phyloP scores from a whole-genome alignment of 768 basidiomycete species.

The Neoboletus magnificus region DNA sequence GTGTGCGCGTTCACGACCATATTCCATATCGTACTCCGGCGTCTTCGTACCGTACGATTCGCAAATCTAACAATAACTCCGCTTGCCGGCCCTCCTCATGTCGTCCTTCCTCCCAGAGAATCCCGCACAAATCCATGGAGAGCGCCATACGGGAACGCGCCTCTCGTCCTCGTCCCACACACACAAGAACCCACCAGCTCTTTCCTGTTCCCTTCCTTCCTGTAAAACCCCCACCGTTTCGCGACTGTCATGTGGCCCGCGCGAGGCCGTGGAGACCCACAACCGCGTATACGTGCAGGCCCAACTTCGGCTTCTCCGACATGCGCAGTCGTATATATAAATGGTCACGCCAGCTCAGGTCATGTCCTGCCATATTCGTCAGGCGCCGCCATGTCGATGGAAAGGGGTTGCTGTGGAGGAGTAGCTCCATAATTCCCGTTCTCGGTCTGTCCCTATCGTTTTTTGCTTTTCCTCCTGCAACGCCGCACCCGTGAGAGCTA shows the following conservation, averaged over 20 bases:
- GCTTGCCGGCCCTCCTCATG: conserved; percentile 7
- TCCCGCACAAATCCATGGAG: conserved; percentile 9
- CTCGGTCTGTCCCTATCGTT: conserved; percentile 3
- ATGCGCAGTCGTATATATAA: not conserved
- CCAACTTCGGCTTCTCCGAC: conserved; percentile 9
- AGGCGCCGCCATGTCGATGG: conserved; percentile 2
- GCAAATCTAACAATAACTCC: conserved; percentile 15
- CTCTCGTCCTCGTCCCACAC: not conserved
- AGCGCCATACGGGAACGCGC: conserved; percentile 4
- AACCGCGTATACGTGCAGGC: not conserved
- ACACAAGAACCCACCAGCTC: not conserved
- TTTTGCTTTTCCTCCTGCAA: not conserved
- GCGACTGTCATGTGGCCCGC: conserved; percentile 2
- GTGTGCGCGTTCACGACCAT: not conserved
- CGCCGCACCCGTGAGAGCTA: conserved; percentile 4
- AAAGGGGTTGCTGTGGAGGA: conserved; percentile 21
- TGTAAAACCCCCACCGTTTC: conserved; percentile 2
- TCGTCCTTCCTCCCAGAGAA: conserved; percentile 14
- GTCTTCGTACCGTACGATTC: conserved; percentile 2
- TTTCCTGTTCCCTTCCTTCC: not conserved
- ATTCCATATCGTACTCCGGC: not conserved
- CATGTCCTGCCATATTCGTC: conserved; percentile 15
- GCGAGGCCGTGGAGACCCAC: conserved; percentile 4
- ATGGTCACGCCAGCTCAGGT: not conserved
- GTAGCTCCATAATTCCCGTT: conserved; percentile 16